These are phyloP conservation scores for Chalara sp. DNA, from an alignment of 2,329 filamentous ascomycete species.

Conservation along the genomic window DNA sequence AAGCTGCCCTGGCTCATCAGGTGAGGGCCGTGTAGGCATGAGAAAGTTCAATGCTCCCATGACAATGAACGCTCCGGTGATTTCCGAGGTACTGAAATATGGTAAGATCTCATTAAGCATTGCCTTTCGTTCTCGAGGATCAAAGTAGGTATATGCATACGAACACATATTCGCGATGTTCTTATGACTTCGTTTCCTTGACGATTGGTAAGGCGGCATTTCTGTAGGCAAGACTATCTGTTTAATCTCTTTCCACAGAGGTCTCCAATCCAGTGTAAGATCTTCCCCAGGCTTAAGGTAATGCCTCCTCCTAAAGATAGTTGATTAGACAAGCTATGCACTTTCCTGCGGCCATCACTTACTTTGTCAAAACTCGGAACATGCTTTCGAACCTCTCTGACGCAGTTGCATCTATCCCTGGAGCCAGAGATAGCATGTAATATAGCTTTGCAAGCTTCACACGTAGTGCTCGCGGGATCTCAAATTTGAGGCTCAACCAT, in stretches of 20 bases:
- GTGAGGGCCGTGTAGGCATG: conserved; percentile 75
- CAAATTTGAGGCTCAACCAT: conserved; percentile 96
- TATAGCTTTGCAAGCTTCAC: conserved; percentile 84
- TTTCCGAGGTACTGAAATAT: conserved; percentile 89
- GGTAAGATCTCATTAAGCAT: conserved; percentile 77
- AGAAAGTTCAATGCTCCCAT: conserved; percentile 79
- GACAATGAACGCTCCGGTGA: conserved; percentile 90
- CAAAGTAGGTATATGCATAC: conserved; percentile 87
- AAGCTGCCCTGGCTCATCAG: conserved; percentile 64
- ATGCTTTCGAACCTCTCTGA: conserved; percentile 92
- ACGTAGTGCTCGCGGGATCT: conserved; percentile 79
- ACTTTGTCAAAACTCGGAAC: conserved; percentile 95
- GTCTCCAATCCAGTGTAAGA: conserved; percentile 86
- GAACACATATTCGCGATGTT: conserved; percentile 81
- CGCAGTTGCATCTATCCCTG: conserved; percentile 74
- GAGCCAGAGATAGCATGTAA: conserved; percentile 87
- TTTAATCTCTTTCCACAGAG: conserved; percentile 89
- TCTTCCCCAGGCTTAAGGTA: conserved; percentile 89
- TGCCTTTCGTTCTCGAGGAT: conserved; percentile 74
- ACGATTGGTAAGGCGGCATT: conserved; percentile 57
- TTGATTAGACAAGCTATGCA: conserved; percentile 22
- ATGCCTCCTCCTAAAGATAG: conserved; percentile 69
- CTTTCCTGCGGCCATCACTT: conserved; percentile 29
- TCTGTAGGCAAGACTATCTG: conserved; percentile 82
- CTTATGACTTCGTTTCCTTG: conserved; percentile 49